Base-by-base conservation (phyloP, 768 basidiomycete genomes). In the Tylopilus balloui region DNA sequence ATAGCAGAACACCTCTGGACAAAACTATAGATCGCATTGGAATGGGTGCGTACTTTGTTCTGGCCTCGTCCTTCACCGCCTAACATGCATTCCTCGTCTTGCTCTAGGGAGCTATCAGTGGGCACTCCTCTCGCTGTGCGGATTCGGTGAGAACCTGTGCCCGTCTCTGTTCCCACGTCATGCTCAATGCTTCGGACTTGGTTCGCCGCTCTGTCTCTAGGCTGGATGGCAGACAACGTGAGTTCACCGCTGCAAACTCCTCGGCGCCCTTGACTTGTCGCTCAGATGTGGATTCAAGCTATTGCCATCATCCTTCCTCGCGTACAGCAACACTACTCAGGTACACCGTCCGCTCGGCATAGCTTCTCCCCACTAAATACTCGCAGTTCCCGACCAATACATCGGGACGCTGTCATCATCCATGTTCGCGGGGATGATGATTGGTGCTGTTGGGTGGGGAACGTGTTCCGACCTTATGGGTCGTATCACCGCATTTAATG, bases 341-440 rank as follows among this genome's bases (percentile, higher is more conserved):
- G 93, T 79, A 58, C 55, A 75, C 68, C 29, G 14, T 38, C 47
- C n/a, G 20, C 34, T 51, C 47, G 43, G 28, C 47, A 20, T 48
- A 21, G 21, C 45, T 50, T 50, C 50, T 53, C 47, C 56, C 55
- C 47, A 57, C 58, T 57, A 36, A n/a, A 52, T 44, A 43, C 39
- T 47, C 57, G 41, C 62, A 85, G 87, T 90, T 7, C 78, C 81
- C 25, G 86, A 92, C 63, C 76, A 73, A 40, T 81, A 80, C 55
- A 88, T 94, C 42, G 95, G 93, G 20, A 65, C 77, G 1, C 70
- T 97, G 13, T 94, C 92, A 0, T 89, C 92, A 4, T 83, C 87
- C 4, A 92, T 91, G 79, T 93, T 93, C 62, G 83, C 78, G 11
- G 91, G 95, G n/a, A 98, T 98, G 95, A 96, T 97, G 92, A 63